Conservation (phyloP, 768 basidiomycete genomes). For the Hydnum rufescens region DNA sequence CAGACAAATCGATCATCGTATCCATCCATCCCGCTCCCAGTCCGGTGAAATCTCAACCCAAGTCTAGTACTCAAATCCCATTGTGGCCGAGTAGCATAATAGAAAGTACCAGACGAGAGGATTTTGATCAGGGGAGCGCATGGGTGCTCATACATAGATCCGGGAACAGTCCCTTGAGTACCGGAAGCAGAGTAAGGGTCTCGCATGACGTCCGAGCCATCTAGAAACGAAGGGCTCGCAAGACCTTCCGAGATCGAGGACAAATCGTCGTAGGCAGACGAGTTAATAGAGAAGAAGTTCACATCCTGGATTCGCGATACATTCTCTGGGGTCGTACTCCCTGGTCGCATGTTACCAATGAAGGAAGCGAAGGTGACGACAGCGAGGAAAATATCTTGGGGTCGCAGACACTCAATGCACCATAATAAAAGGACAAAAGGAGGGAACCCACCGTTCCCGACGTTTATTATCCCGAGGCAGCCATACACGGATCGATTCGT, state of each 20-base stretch:
- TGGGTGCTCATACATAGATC: constrained; percentile 57
- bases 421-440: not conserved
- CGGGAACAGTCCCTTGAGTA: constrained; percentile 18
- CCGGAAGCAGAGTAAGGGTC: constrained; percentile 24
- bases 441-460: constrained; percentile 17
- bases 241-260: constrained; percentile 28
- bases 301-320: constrained; percentile 77
- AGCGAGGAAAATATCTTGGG: constrained; percentile 65
- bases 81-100: constrained; percentile 59
- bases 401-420: constrained; percentile 14
- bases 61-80: constrained; percentile 88
- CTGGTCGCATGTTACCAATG: constrained; percentile 49
- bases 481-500: constrained; percentile 61
- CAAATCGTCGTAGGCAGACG: constrained; percentile 67
- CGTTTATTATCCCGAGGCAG: constrained; percentile 41
- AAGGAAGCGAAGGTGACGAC: constrained; percentile 59
- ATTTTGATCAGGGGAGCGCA: constrained; percentile 81
- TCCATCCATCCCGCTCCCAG: constrained; percentile 20
- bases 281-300: constrained; percentile 71
- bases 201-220: constrained; percentile 29
- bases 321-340: constrained; percentile 34
- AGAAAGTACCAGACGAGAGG: constrained; percentile 80
- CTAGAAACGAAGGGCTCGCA: constrained; percentile 25
- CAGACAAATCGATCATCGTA: constrained; percentile 83
- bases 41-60: constrained; percentile 38